Evolutionary conservation across 1,284 basidiomycete genomes (phyloP).

Genomic region (Tranzscheliella williamsii): DNA sequence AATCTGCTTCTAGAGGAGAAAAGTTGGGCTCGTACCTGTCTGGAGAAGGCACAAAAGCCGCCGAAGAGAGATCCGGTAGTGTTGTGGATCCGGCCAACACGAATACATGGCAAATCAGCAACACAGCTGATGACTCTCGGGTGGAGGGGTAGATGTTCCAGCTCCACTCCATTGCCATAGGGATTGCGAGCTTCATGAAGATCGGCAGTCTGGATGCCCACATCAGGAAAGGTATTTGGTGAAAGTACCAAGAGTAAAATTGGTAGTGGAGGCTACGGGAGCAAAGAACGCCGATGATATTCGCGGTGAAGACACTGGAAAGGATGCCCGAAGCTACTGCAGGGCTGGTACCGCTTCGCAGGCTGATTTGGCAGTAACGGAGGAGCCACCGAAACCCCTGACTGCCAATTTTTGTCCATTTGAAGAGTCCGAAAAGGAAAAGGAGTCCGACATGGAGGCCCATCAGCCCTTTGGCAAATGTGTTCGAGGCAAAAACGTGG

Average conservation of each 20-base stretch:
- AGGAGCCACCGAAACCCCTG: conserved; percentile 68
- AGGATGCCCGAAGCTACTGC: conserved; percentile 8
- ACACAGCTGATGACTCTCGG: conserved; percentile 23
- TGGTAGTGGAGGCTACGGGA: conserved; percentile 98
- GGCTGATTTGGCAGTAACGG: neutral
- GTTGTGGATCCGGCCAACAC: conserved; percentile 33
- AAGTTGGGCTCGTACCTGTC: too few relatives aligned
- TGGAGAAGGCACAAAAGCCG: too few relatives aligned
- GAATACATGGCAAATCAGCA: conserved; percentile 31
- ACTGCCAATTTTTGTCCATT: conserved; percentile 72
- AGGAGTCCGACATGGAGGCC: conserved; percentile 70
- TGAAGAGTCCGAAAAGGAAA: conserved; percentile 69
- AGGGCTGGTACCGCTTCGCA: neutral
- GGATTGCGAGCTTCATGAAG: conserved; percentile 16
- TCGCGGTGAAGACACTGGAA: conserved; percentile 72
- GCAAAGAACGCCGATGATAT: conserved; percentile 86
- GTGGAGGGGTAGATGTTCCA: conserved; percentile 55
- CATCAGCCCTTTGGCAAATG: conserved; percentile 72
- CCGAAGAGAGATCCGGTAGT: conserved; percentile 6
- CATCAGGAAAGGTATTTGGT: conserved; percentile 82
- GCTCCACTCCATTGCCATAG: conserved; percentile 31
- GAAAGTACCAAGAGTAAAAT: conserved; percentile 97
- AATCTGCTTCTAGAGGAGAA: too few relatives aligned
- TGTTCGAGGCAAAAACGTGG: conserved; percentile 71
- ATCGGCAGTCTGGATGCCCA: conserved; percentile 65